These are phyloP conservation scores for Diaporthe destruens DNA, from an alignment of 2,329 filamentous ascomycete species.

Conservation along the genomic window DNA sequence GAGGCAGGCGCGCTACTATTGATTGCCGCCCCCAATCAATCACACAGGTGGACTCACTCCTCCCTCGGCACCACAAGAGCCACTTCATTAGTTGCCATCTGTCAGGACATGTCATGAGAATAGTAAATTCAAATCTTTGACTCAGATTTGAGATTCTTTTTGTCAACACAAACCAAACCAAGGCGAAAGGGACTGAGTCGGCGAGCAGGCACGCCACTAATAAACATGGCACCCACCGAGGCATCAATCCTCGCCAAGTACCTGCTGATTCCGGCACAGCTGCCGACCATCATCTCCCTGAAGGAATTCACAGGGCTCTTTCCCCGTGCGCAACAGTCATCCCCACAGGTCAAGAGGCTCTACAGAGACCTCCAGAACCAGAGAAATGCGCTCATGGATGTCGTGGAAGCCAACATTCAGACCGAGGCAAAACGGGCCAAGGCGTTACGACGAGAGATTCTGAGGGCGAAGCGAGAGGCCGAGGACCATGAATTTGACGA, in stretches of 20 bases:
- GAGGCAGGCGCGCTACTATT: constrained; percentile 28
- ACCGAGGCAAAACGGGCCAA: constrained; percentile 73
- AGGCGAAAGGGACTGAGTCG: neutral
- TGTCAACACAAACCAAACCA: neutral
- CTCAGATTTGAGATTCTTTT: neutral
- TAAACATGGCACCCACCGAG: constrained; percentile 79
- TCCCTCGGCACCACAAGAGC: neutral
- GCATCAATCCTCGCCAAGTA: constrained; percentile 81
- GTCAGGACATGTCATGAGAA: neutral
- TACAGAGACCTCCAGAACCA: constrained; percentile 86
- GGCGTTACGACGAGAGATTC: constrained; percentile 68
- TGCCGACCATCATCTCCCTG: constrained; percentile 80
- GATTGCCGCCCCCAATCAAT: constrained; percentile 23
- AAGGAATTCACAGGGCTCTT: constrained; percentile 83
- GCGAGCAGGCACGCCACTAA: constrained; percentile 39
- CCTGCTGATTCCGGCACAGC: constrained; percentile 79
- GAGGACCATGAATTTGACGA: constrained; percentile 70
- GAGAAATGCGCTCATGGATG: constrained; percentile 76
- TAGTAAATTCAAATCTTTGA: neutral
- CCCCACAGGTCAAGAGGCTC: constrained; percentile 75
- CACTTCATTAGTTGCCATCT: neutral
- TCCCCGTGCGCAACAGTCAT: constrained; percentile 73
- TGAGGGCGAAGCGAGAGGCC: constrained; percentile 64
- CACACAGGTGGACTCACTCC: constrained; percentile 1
- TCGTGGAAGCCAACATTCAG: constrained; percentile 74